These are phyloP conservation scores for Trametes polyzona DNA, from an alignment of 1,284 basidiomycete genomes.

Conservation along the genomic window DNA sequence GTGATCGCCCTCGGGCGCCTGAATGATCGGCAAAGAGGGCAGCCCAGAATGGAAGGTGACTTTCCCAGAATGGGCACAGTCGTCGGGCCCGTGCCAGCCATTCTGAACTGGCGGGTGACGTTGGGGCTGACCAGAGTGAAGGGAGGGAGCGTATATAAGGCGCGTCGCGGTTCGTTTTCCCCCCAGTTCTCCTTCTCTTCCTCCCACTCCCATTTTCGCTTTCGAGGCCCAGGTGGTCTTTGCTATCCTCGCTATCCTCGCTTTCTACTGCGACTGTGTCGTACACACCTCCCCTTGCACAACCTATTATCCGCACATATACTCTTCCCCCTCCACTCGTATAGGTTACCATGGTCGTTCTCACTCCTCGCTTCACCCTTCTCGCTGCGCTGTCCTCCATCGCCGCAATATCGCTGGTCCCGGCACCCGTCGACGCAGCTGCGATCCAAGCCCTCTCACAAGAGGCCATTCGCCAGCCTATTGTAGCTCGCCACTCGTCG, in stretches of 20 bases:
- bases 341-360: conserved; percentile 47
- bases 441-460: conserved; percentile 38
- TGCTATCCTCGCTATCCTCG: conserved; percentile 32
- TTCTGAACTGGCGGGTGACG: conserved; percentile 1
- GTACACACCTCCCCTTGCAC: conserved; percentile 17
- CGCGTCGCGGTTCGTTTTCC: conserved; percentile 18
- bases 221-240: conserved; percentile 36
- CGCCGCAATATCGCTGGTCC: conserved; percentile 42
- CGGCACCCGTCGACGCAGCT: conserved; percentile 40
- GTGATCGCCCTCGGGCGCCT: no score
- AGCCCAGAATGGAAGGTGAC: conserved; percentile 10
- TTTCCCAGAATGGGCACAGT: conserved; percentile 2
- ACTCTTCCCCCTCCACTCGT: background rate
- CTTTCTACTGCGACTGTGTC: conserved; percentile 30
- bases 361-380: conserved; percentile 49
- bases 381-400: conserved; percentile 48
- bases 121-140: conserved; percentile 6
- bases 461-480: conserved; percentile 1
- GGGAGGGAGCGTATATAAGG: conserved; percentile 25
- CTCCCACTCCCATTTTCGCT: conserved; percentile 26
- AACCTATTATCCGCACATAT: conserved; percentile 9
- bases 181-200: conserved; percentile 22
- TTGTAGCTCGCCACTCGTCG: conserved; percentile 20
- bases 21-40: no score
- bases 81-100: conserved; percentile 6